Base-by-base conservation (phyloP, 2,329 filamentous ascomycete species). In the Colletotrichum sp. region DNA sequence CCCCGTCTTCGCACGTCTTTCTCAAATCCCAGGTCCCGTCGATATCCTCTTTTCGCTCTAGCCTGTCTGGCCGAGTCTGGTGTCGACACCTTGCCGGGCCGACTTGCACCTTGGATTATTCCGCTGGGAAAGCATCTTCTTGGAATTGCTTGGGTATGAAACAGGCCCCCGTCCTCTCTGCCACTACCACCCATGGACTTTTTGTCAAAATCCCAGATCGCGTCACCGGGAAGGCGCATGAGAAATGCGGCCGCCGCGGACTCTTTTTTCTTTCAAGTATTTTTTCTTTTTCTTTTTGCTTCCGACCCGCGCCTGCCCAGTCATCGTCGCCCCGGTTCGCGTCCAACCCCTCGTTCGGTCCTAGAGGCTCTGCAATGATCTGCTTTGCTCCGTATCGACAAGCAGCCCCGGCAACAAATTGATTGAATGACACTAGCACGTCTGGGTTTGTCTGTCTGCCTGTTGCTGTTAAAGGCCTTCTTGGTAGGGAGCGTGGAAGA, bases 321-420 rank as follows among this genome's bases (percentile, higher is more conserved):
- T 52, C 64, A 67, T 26, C 34, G 26, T 64, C 12, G 56, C 26
- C 52, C 66, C 48, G 61, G 67, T 67, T 72, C 64, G 70, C 73
- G 66, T 26, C 38, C 34, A 28, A 58, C 56, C 64, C 70, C 73
- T 75, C 70, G n/a, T 75, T 75, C 43, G 38, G 73, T 60, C 55
- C 34, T 58, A 64, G 62, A 55, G 34, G 70, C 73, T 56, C 72
- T 72, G 69, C 69, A 72, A 56, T 70, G 32, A 55, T 67, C 69
- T 75, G 38, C 55, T 28, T 56, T 58, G 24, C 30, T 48, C 48
- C 66, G 48, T 58, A 58, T 32, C 30, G 52, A 28, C 24, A 68
- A 60, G 61, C 36, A 26, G 58, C 12, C 16, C 62, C n/a, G 43
- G n/a, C 43, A 56, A 32, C 15, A 30, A 55, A 62, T 52, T 61